Percentiles rank a stretch among this genome's conserved stretches.
phyloP scores from a whole-genome alignment of 192 early-diverging fungal species.

The Phlyctochytrium bullatum region DNA sequence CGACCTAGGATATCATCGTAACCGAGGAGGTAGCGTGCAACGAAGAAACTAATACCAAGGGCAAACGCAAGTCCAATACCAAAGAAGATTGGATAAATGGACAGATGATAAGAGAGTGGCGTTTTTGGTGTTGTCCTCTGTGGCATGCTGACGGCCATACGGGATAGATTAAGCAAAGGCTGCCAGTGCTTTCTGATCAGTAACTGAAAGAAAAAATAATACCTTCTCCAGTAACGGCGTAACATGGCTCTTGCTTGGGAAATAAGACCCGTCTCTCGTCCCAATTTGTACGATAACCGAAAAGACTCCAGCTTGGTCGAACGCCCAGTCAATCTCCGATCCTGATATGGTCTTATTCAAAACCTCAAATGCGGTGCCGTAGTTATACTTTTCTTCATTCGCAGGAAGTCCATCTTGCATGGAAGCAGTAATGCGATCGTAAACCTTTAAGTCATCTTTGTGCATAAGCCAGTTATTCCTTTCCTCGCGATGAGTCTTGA shows the following conservation, averaged over 20 bases:
- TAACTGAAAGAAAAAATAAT: background rate
- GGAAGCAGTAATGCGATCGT: conserved; percentile 10
- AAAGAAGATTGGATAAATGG: conserved; percentile 16
- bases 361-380: conserved; percentile 23
- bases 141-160: conserved; percentile 5
- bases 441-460: conserved; percentile 15
- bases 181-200: conserved; percentile 3
- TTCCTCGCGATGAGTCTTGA: background rate
- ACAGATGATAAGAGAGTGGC: conserved; percentile 1
- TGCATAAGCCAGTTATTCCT: conserved; percentile 16
- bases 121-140: conserved; percentile 22
- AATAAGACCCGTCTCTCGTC: conserved; percentile 19
- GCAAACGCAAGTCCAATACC: conserved; percentile 10
- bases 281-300: conserved; percentile 23
- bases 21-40: conserved; percentile 20
- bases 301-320: conserved; percentile 20
- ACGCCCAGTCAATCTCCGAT: conserved; percentile 32
- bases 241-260: conserved; percentile 5
- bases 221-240: conserved; percentile 18
- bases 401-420: conserved; percentile 7
- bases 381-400: background rate
- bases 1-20: conserved; percentile 19
- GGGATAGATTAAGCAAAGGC: conserved; percentile 13
- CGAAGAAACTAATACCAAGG: background rate
- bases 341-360: conserved; percentile 22